Conservation (phyloP, 805 yeast species). For the Sugiyamaella mastotermitis region DNA sequence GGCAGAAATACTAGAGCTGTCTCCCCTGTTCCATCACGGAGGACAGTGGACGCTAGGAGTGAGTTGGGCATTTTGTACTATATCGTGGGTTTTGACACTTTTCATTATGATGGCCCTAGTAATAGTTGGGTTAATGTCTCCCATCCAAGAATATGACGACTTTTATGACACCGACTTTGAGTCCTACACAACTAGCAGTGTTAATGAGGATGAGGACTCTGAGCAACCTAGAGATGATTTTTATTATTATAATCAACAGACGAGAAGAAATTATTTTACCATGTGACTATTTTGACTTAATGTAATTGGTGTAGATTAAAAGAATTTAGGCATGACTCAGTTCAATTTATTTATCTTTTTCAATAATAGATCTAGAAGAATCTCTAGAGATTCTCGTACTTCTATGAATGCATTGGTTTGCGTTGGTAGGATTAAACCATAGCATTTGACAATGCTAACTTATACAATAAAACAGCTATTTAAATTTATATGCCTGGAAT, state of each 20-base stretch:
- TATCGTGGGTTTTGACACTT: conserved; percentile 16
- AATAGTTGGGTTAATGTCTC: conserved; percentile 21
- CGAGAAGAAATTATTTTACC: conserved; percentile 12
- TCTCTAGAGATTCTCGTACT: no score
- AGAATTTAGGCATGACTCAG: no score
- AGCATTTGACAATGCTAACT: no score
- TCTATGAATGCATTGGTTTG: no score
- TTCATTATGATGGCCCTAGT: conserved; percentile 17
- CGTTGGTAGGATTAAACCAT: no score
- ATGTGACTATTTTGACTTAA: no score
- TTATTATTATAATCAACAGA: conserved; percentile 16
- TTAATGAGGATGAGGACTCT: conserved; percentile 17
- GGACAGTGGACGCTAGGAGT: conserved; percentile 22
- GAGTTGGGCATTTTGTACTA: conserved; percentile 19
- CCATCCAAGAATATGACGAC: conserved; percentile 10
- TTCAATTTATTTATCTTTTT: no score
- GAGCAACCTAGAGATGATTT: conserved; percentile 15
- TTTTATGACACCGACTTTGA: conserved; percentile 19
- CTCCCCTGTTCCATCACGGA: conserved; percentile 14
- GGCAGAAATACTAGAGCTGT: conserved; percentile 14
- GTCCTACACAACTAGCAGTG: conserved; percentile 13
- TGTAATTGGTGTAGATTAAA: no score
- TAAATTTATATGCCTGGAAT: no score
- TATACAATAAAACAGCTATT: no score
- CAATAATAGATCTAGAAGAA: no score